Evolutionary conservation across 225 moss, liverwort and hornwort genomes (phyloP), one percentile per base, ranked within the genome.

Genomic region (Anthoceros angustus): DNA sequence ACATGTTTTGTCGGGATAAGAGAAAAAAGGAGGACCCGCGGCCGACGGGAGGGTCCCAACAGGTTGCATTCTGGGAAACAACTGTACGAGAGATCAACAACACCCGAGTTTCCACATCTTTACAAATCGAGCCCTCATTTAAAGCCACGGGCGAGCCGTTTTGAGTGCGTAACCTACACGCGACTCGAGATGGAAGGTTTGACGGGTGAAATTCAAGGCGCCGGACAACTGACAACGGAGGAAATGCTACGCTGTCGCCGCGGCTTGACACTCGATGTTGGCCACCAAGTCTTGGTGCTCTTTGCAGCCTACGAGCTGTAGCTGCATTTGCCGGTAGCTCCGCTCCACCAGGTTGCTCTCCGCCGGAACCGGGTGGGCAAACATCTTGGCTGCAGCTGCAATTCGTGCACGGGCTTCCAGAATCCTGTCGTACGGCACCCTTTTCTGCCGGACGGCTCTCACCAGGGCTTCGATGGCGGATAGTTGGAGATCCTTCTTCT

Each of bases 271-370:
- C 43, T 82, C 5, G 41, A 87, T 71, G 66, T 73, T 83, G 46
- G 85, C 80, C 12, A 87, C 74, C 6, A 87, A 63, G 66, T 87
- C 85, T 40, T 73, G 78, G 48, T 87, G 87, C 76, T 87, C 85
- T 67, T 85, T 85, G 76, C 82, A 87, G 23, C 87, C 87, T 55
- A 87, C 76, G 21, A 70, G 50, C 55, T 62, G 60, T 12, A 85
- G 39, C 69, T 73, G 70, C 0, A 67, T 64, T 39, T 79, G 68
- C 68, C 74, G 60, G 25, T 78, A 79, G 3, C 62, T 66, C 67
- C 71, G 71, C 40, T 77, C 75, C 5, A 45, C 48, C 50, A 63
- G 67, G 50, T 62, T 64, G 0, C 9, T 26, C 12, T 5, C 8
- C 20, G n/a, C 39, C 1, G 62, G 45, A 4, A 46, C 24, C 25